Evolutionary conservation across 2,329 filamentous ascomycete species (phyloP), one percentile per base, ranked within the genome.

Genomic region (Pseudopyricularia javanii): DNA sequence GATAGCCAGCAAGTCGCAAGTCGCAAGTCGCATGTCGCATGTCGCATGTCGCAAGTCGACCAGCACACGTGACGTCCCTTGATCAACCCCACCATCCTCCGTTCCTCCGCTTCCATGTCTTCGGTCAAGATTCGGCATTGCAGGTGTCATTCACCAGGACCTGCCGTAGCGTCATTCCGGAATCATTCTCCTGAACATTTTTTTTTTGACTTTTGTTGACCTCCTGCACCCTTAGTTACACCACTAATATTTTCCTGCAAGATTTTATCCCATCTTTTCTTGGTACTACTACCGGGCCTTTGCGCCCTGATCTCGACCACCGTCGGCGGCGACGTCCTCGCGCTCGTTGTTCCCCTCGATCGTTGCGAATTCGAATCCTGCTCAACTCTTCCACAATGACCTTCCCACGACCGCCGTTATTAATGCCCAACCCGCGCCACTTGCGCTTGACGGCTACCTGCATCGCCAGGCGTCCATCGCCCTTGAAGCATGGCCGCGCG

Each of bases 291-390:
- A 30, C 5, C 28, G 26, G 22, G 47, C 43, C 20, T 50, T 8
- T 43, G 53, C 9, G 7, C 48, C 48, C 53, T 32, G 43, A 32
- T 49, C 52, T 7, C 43, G 26, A 14, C 49, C 30, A 22, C 48
- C 30, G 22, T 37, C 22, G 14, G 17, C 53, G 49, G 11, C 49
- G 30, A 14, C 32, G 49, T n/a, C 40, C 33, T 32, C 53, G 43
- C 15, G 40, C 32, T 4, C 49, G 55, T 40, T 58, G 58, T n/a
- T n/a, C n/a, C 40, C 22, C 48, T n/a, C 55, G 55, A 3, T 57
- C 58, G 7, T 37, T 57, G 4, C 54, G 54, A 40, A 56, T 56
- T 30, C 28, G 28, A 5, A 30, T 4, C 14, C 49, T 11, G 35
- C n/a, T n/a, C 28, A 30, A 5, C 28, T 30, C 28, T 30, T 52